Evolutionary conservation across 75 land plant genomes (phyloP).

Genomic region (Adiantum capillusveneris): DNA sequence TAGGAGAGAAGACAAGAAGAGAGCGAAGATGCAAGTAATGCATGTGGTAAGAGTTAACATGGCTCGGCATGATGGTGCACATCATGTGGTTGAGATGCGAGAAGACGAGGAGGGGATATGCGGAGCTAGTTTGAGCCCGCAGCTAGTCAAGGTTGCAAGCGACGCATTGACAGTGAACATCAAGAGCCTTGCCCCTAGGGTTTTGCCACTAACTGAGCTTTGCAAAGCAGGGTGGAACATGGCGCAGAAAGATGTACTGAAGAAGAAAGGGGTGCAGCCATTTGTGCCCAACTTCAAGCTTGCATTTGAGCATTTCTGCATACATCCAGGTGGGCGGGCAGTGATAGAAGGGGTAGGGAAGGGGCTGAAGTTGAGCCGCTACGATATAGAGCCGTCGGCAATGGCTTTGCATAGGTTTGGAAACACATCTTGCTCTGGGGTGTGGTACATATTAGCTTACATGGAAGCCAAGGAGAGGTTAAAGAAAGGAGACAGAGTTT

Average conservation of each 20-base stretch:
- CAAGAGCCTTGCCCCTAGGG: conserved; percentile 27
- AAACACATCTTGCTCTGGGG: conserved; percentile 52
- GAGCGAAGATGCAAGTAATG: conserved; percentile 34
- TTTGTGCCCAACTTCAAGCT: conserved; percentile 36
- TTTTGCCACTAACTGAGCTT: conserved; percentile 39
- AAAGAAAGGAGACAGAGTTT: conserved; percentile 31
- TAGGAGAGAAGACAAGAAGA: conserved; percentile 3
- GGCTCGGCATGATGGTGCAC: conserved; percentile 41
- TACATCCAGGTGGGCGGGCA: conserved; percentile 45
- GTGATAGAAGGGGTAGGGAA: conserved; percentile 44
- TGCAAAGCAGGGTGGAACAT: conserved; percentile 13
- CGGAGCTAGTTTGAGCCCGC: conserved; percentile 35
- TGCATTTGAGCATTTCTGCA: conserved; percentile 53
- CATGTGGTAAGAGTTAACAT: conserved; percentile 41
- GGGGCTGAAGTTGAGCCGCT: conserved; percentile 20
- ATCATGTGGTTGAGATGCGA: conserved; percentile 24
- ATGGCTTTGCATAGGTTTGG: conserved; percentile 63
- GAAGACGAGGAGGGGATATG: conserved; percentile 38
- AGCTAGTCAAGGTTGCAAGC: conserved; percentile 42
- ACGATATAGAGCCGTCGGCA: conserved; percentile 47
- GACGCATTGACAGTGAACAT: conserved; percentile 41
- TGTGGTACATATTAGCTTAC: conserved; percentile 59
- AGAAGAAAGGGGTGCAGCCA: not conserved
- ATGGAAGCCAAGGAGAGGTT: conserved; percentile 57
- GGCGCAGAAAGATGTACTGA: too few relatives aligned